Evolutionary conservation across 352 stramenopile species (phyloP), one percentile per base, ranked within the genome.

Genomic region (Phytophthora chlamydospora): DNA sequence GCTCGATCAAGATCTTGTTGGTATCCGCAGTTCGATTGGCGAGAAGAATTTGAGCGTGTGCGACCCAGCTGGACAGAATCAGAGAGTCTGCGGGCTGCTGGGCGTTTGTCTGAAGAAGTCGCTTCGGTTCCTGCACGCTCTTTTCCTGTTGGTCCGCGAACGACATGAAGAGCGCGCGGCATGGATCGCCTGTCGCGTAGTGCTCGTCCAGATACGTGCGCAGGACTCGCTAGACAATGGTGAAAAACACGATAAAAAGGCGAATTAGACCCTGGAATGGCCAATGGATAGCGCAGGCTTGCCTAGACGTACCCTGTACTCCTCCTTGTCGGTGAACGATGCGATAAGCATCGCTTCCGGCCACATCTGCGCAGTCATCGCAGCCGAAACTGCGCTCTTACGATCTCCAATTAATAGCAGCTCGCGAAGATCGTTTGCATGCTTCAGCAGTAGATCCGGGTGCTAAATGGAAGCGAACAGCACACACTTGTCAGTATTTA

Each of bases 111-210:
- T 88, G 76, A 58, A 91, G 61, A 14, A 96, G 53, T 29, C 84
- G 81, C 50, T 90, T 85, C 8, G 88, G 86, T 45, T 96, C 88
- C 45, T 95, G 85, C 0, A 96, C 75, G 33, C 86, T 92, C 51
- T 91, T 90, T 50, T 93, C 84, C 57, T 93, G 81, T 54, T 95
- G 83, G 44, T 95, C 86, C 0, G 84, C 83, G 33, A 96, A 91
- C 1, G 82, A 80, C 67, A 95, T 72, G 57, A 91, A 91, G 40
- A 96, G 48, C 24, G 86, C 81, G 24, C 86, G 83, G 41, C 75
- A 88, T 14, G 88, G 88, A 61, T 96, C 88, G 3, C 85, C 85
- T 17, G 77, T 70, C 0, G 82, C 67, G 55, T 95, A 96, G 33
- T 91, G 82, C 32, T 73, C 79, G n/a, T 89, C 83, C 58, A 96